Percentiles rank a stretch among this genome's conserved stretches.
These are phyloP conservation scores for Allium sativum DNA, from an alignment of 106 monocot species.

Conservation along the genomic window DNA sequence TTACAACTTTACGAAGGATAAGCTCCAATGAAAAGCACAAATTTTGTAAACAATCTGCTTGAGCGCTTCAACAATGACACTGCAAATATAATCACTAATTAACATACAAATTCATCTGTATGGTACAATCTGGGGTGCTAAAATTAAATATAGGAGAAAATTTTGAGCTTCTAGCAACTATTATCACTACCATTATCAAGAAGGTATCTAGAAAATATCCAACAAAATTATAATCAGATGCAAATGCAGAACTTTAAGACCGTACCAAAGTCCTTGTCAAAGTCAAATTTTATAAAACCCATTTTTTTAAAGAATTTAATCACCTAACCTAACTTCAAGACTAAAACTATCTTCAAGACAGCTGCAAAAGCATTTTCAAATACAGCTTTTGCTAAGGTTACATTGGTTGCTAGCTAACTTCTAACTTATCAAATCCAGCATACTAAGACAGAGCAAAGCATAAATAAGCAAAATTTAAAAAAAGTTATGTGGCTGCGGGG, in stretches of 20 bases:
- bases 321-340: too few species aligned
- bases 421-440: too few species aligned
- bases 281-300: too few species aligned
- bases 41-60: constrained; percentile 40
- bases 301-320: too few species aligned
- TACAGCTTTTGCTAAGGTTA: too few species aligned
- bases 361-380: too few species aligned
- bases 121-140: background rate
- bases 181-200: background rate
- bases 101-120: background rate
- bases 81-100: constrained; percentile 1
- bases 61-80: constrained; percentile 45
- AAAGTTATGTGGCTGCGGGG: constrained; percentile 67
- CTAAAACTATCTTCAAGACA: too few species aligned
- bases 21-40: constrained; percentile 39
- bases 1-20: constrained; percentile 45
- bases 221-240: background rate
- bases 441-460: background rate
- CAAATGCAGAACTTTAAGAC: too few species aligned
- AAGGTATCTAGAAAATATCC: background rate
- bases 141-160: too few species aligned
- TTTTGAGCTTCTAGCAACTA: background rate
- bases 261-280: too few species aligned
- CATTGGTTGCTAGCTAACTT: too few species aligned
- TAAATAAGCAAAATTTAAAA: background rate